Evolutionary conservation across 2,329 filamentous ascomycete genomes (phyloP).

Genomic region (Paracorniculantispora psalliotae): DNA sequence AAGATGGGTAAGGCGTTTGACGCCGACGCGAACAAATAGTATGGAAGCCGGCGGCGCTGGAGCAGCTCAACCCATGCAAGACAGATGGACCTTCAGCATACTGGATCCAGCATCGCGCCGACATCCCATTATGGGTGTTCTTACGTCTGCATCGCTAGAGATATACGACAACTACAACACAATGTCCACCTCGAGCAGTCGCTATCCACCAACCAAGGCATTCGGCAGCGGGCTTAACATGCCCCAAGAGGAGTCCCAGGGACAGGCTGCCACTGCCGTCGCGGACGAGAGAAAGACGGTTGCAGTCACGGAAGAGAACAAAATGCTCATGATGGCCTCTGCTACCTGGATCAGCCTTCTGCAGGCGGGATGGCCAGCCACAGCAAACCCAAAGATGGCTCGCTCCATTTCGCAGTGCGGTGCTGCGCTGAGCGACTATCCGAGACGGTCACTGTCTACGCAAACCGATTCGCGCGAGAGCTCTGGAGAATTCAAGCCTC

Average conservation of each 20-base stretch:
- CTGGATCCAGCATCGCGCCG: conserved; percentile 63
- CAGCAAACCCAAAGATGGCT: conserved; percentile 26
- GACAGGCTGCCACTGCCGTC: not conserved
- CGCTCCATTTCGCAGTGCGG: conserved; percentile 23
- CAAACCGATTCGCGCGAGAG: conserved; percentile 12
- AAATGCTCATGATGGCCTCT: conserved; percentile 33
- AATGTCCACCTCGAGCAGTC: conserved; percentile 45
- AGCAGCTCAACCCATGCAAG: conserved; percentile 32
- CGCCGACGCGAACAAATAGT: conserved; percentile 20
- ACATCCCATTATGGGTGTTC: conserved; percentile 68
- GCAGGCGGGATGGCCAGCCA: conserved; percentile 31
- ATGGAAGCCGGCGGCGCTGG: conserved; percentile 15
- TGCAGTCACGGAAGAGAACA: conserved; percentile 29
- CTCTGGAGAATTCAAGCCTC: conserved; percentile 5
- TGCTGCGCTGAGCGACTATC: conserved; percentile 14
- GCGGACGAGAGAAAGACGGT: conserved; percentile 27
- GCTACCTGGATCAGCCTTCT: conserved; percentile 34
- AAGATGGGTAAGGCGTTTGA: conserved; percentile 59
- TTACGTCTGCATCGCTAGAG: conserved; percentile 60
- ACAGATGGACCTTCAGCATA: conserved; percentile 70
- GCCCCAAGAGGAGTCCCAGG: conserved; percentile 11
- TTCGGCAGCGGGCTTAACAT: conserved; percentile 22
- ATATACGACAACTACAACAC: conserved; percentile 64
- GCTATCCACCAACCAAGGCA: conserved; percentile 41
- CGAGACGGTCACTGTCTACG: conserved; percentile 7